phyloP scores from a whole-genome alignment of 306 rosid genomes.

The Casuarina equisetifolia region DNA sequence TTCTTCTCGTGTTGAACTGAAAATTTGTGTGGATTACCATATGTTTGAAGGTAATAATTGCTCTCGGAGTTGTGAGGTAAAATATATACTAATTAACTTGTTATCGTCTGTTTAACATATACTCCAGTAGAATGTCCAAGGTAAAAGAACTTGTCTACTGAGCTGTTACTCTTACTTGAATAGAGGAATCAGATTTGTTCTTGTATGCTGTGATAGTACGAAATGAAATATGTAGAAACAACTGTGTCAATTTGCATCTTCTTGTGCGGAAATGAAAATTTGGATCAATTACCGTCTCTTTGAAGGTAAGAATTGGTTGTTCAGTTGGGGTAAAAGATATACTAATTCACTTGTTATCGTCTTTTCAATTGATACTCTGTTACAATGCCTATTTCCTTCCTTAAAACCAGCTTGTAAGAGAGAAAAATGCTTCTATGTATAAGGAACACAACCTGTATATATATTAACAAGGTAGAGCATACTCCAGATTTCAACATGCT shows the following conservation, averaged over 20 bases:
- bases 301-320: background rate
- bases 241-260: background rate
- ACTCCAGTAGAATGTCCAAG: slow-evolving; percentile 34
- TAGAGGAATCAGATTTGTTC: background rate
- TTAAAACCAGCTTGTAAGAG: too few relatives aligned
- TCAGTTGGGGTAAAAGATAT: too few relatives aligned
- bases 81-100: too few relatives aligned
- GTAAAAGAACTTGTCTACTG: slow-evolving; percentile 28
- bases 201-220: background rate
- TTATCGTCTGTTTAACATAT: too few relatives aligned
- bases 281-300: background rate
- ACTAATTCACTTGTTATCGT: too few relatives aligned
- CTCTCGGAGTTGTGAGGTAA: too few relatives aligned
- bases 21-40: background rate
- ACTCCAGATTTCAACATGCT: too few relatives aligned
- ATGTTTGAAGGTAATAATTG: background rate
- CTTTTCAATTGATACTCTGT: too few relatives aligned
- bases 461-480: too few relatives aligned
- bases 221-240: background rate
- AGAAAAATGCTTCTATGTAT: too few relatives aligned
- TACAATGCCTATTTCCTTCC: slow-evolving; percentile 20
- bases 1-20: background rate
- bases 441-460: too few relatives aligned
- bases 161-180: background rate
- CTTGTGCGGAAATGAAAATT: background rate